Evolutionary conservation across 1,139 yeast genomes (phyloP).

Genomic region (Debaryomyces nepalensis): DNA sequence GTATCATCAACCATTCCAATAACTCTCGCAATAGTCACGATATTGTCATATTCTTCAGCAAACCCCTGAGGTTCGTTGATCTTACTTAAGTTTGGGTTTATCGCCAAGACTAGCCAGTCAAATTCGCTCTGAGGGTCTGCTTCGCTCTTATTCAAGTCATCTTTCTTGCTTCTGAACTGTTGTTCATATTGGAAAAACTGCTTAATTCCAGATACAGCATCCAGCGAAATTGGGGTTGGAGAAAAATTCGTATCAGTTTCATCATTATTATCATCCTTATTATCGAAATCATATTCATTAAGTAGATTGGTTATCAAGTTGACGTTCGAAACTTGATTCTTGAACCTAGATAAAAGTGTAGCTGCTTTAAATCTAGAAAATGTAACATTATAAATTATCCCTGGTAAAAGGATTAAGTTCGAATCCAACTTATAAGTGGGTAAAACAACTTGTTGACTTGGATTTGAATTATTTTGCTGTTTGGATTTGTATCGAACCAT

Average conservation of each 20-base stretch:
- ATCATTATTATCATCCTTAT: slow-evolving; percentile 23
- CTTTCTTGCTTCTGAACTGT: slow-evolving; percentile 16
- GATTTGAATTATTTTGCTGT: background rate
- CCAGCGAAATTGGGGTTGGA: slow-evolving; percentile 35
- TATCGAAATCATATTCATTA: slow-evolving; percentile 40
- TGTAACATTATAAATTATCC: slow-evolving; percentile 61
- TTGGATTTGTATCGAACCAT: slow-evolving; percentile 15
- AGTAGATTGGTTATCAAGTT: slow-evolving; percentile 38
- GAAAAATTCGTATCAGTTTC: slow-evolving; percentile 21
- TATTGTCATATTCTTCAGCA: slow-evolving; percentile 23
- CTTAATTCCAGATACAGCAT: slow-evolving; percentile 42
- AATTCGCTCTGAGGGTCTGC: slow-evolving; percentile 27
- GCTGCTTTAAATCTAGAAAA: slow-evolving; percentile 55
- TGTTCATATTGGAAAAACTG: slow-evolving; percentile 31
- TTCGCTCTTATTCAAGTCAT: slow-evolving; percentile 9
- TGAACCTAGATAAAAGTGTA: slow-evolving; percentile 46
- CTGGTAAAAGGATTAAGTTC: slow-evolving; percentile 60
- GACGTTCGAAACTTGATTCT: slow-evolving; percentile 33
- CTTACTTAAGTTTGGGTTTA: slow-evolving; percentile 46
- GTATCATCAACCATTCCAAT: slow-evolving; percentile 54
- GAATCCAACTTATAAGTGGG: slow-evolving; percentile 51
- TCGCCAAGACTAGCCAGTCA: slow-evolving; percentile 47
- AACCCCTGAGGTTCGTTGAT: slow-evolving; percentile 29
- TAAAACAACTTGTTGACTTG: slow-evolving; percentile 30
- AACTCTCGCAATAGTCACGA: slow-evolving; percentile 54